Conservation (phyloP, 495 filamentous ascomycete species). For the Tuber borchii region DNA sequence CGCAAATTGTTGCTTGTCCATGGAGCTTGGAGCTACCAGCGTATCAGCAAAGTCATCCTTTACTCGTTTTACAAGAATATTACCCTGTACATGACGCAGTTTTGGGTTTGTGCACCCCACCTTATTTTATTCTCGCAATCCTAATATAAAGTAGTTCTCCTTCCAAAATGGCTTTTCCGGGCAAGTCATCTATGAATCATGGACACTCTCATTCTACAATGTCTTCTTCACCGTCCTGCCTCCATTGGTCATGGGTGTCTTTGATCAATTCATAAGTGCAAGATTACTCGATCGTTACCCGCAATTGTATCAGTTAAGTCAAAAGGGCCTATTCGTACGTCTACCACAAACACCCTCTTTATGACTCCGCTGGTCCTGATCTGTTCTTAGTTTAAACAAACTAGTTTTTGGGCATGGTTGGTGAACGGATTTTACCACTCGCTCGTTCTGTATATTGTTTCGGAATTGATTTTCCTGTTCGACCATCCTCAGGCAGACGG, state of each 20-base stretch:
- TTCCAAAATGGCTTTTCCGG: constrained; percentile 99
- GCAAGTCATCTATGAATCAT: constrained; percentile 97
- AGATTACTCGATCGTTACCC: constrained; percentile 95
- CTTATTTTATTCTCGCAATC: constrained; percentile 10
- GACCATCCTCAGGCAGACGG: constrained; percentile 73
- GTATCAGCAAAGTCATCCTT: constrained; percentile 89
- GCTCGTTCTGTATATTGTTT: constrained; percentile 78
- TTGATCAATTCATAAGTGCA: constrained; percentile 96
- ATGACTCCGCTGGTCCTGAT: constrained; percentile 10
- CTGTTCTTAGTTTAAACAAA: constrained; percentile 60
- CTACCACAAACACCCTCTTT: not conserved
- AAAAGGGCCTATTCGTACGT: constrained; percentile 68
- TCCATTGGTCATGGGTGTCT: constrained; percentile 90
- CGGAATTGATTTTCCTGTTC: constrained; percentile 68
- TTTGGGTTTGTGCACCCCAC: constrained; percentile 63
- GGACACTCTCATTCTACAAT: constrained; percentile 98
- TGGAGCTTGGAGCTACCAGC: constrained; percentile 95
- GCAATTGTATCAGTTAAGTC: constrained; percentile 87
- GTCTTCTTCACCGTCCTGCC: constrained; percentile 95
- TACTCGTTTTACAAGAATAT: constrained; percentile 99
- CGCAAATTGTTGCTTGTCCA: constrained; percentile 93
- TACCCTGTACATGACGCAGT: constrained; percentile 96
- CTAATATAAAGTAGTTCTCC: constrained; percentile 56
- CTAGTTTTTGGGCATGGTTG: constrained; percentile 89
- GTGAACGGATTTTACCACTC: constrained; percentile 94